These are phyloP conservation scores for Diutina siamensis DNA, from an alignment of 1,139 yeast species.

Conservation along the genomic window DNA sequence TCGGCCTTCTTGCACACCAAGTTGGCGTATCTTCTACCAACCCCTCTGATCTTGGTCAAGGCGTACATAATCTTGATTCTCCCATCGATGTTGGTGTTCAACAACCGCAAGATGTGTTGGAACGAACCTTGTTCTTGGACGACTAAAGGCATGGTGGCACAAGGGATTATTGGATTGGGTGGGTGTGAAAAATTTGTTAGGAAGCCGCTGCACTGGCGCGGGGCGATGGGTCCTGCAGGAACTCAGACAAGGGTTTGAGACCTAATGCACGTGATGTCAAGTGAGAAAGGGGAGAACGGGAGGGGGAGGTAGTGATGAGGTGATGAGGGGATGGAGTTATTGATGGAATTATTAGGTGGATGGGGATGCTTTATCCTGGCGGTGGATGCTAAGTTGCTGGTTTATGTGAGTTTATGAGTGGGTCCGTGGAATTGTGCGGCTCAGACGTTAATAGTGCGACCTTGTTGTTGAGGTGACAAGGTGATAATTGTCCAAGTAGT, in stretches of 20 bases:
- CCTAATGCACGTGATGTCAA: neutral
- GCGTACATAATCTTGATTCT: constrained; percentile 99
- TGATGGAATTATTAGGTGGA: too few species aligned
- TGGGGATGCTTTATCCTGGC: too few species aligned
- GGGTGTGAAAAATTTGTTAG: neutral
- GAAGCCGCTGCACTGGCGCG: neutral
- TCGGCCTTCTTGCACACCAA: constrained; percentile 99
- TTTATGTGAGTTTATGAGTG: too few species aligned
- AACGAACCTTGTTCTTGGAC: constrained; percentile 98
- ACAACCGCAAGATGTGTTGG: constrained; percentile 99
- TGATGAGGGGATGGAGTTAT: too few species aligned
- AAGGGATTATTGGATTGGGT: constrained; percentile 8
- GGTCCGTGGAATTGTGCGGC: too few species aligned
- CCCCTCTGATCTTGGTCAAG: constrained; percentile 99
- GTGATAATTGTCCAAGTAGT: too few species aligned
- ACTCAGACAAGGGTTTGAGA: neutral
- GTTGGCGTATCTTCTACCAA: constrained; percentile 99
- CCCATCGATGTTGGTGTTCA: constrained; percentile 99
- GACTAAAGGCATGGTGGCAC: constrained; percentile 78
- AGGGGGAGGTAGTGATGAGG: too few species aligned
- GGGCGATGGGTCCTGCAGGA: neutral
- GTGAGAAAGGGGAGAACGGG: too few species aligned
- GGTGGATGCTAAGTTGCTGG: too few species aligned
- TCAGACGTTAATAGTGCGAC: too few species aligned
- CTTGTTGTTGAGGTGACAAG: too few species aligned